Base-by-base conservation (phyloP, 176 grass and related monocot genomes). In the Microstegium vimineum region DNA sequence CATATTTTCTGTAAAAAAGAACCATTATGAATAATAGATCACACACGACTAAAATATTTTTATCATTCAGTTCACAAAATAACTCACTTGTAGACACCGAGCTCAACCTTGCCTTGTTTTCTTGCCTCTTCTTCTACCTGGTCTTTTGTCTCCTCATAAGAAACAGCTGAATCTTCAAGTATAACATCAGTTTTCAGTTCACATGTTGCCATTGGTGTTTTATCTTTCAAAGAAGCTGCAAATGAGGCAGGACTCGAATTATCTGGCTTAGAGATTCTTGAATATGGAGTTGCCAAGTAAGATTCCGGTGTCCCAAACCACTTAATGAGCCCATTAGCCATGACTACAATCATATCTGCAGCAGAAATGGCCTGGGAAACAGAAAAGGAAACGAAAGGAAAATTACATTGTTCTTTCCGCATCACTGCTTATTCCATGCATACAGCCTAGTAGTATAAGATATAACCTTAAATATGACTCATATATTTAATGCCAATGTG, bases 21-120 rank as follows among this genome's bases (percentile, higher is more conserved):
- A 33, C 2, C 18, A 70, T 66, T 85, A 70, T 35, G 25, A 35
- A 22, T 73, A 37, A 22, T 36, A 33, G 42, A 76, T 49, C 79
- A 68, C n/a, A 46, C 63, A 65, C 37, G 17, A 80, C 47, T 76
- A 63, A 49, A n/a, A 51, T 66, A 14, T 30, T 64, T 81, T n/a
- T 46, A 45, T 34, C 31, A 66, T 66, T 47, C 8, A 69, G 8
- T 45, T 12, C 23, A 57, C 28, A 72, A 65, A 87, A 85, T 34
- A 64, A 92, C 92, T 94, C 61, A 98, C 95, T 88, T 98, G 82
- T 94, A 98, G 64, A 98, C 86, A 86, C 33, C 35, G 27, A 93
- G 85, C 78, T 94, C 92, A 87, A 98, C 92, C 65, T 17, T 90
- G 75, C 95, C 92, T 88, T 98, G 90, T 86, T 98, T 98, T 74